Conservation (phyloP, 2,329 filamentous ascomycete genomes). For the Calonectria pauciramosa region DNA sequence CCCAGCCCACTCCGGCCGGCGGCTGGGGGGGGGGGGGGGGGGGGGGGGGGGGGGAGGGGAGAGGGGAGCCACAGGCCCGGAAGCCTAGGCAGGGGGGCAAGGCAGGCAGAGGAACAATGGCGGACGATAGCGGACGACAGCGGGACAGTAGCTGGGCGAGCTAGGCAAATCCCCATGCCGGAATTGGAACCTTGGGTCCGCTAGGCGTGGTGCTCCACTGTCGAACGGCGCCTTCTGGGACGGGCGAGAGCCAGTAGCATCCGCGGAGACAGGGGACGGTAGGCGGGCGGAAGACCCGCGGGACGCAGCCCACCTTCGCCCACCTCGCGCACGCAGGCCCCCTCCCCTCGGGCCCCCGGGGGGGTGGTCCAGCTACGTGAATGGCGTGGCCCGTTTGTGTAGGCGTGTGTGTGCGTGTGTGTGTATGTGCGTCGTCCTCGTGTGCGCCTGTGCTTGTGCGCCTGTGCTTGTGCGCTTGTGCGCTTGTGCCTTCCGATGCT, state of each 20-base stretch:
- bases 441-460: background rate
- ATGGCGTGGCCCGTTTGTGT: slow-evolving; percentile 4
- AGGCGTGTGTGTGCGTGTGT: background rate
- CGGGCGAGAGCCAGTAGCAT: slow-evolving; percentile 23
- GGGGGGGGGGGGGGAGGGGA: background rate
- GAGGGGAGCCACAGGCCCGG: slow-evolving; percentile 7
- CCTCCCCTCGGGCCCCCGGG: slow-evolving; percentile 13
- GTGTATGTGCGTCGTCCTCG: background rate
- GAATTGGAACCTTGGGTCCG: background rate
- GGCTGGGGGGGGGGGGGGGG: too few species aligned
- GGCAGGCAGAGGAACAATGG: background rate
- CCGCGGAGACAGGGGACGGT: slow-evolving; percentile 21
- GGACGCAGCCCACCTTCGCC: slow-evolving; percentile 29
- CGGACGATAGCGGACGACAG: slow-evolving; percentile 14
- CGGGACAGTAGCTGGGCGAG: slow-evolving; percentile 13
- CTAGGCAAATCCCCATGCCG: background rate
- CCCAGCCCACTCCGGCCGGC: background rate
- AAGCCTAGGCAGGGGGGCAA: background rate
- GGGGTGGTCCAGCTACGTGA: slow-evolving; percentile 1
- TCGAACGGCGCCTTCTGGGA: slow-evolving; percentile 11
- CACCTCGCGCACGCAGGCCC: background rate
- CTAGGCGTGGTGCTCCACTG: slow-evolving; percentile 5
- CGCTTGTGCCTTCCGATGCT: background rate
- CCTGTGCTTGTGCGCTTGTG: slow-evolving; percentile 5
- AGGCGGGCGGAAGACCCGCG: slow-evolving; percentile 32